Evolutionary conservation across 495 filamentous ascomycete species (phyloP), one percentile per base, ranked within the genome.

Genomic region (Podospora comata): DNA sequence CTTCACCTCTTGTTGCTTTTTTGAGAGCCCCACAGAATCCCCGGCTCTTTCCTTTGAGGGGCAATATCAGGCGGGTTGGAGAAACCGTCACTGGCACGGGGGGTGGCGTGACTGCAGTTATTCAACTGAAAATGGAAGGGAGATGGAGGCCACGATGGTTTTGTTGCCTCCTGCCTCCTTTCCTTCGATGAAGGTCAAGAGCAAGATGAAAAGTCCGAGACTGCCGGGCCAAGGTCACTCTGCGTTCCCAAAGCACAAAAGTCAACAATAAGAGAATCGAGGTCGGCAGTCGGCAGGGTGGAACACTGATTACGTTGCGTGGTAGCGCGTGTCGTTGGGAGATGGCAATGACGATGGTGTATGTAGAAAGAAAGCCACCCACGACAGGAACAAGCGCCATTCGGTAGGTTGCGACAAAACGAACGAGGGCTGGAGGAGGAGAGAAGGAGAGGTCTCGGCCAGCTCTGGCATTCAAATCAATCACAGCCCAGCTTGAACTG

Each of bases 261-360:
- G n/a, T 20, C 55, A 58, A 58, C 55, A 58, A n/a, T 58, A 20
- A 5, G 23, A 26, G 55, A 58, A 20, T 58, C 55, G 55, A 58
- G 19, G n/a, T 58, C n/a, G 55, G 55, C 23, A 19, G 39, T 48
- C 39, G 39, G 39, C 39, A 48, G 2, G 39, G 34, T 23, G 54
- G 20, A 57, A 23, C 20, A 57, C 54, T 20, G 16, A 19, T 58
- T 58, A 20, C 55, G n/a, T 58, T 58, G n/a, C n/a, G 15, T 48
- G 15, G 39, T 11, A 48, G 39, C 39, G 55, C 4, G 23, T 20
- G 55, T 58, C 23, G n/a, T 26, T 20, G 55, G 2, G 23, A 3
- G n/a, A 4, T n/a, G 23, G n/a, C 23, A 26, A 58, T 20, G 55
- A 26, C n/a, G 55, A 58, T 19, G n/a, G n/a, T 58, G 23, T 3